Percentiles rank a stretch among this genome's conserved stretches.
Conservation (phyloP, 169 alveolate species). For the Plasmodium sp. region DNA sequence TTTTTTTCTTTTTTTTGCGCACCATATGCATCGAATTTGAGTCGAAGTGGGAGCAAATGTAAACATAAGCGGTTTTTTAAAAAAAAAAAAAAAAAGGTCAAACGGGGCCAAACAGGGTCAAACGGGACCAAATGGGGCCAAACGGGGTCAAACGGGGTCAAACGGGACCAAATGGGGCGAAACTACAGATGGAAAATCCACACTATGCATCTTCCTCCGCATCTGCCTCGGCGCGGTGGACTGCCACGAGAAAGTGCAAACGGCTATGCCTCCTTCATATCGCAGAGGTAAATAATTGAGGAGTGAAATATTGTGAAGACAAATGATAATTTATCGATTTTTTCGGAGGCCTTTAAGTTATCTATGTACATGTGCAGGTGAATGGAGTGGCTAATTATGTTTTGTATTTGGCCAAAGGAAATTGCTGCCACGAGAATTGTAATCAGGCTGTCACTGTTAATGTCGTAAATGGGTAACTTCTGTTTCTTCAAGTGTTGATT, state of each 20-base stretch:
- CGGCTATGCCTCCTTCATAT: constrained; percentile 19
- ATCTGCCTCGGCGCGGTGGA: neutral
- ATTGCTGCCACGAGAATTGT: constrained; percentile 48
- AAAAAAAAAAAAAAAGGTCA: neutral
- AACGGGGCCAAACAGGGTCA: too few species aligned
- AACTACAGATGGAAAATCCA: neutral
- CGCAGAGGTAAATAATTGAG: constrained; percentile 71
- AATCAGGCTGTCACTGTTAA: constrained; percentile 67
- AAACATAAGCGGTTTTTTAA: neutral
- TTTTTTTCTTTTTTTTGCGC: neutral
- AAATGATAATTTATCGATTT: constrained; percentile 74
- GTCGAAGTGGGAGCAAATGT: neutral
- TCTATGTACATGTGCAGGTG: constrained; percentile 75
- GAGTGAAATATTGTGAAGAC: constrained; percentile 72
- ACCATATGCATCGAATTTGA: neutral
- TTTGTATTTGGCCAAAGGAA: constrained; percentile 52
- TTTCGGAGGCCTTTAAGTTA: constrained; percentile 58
- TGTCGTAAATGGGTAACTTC: constrained; percentile 36
- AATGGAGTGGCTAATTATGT: constrained; percentile 64
- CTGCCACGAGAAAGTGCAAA: neutral
- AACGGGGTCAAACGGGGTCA: neutral
- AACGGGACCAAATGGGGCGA: neutral
- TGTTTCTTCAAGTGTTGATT: constrained; percentile 29
- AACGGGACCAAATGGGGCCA: too few species aligned
- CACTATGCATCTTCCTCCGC: neutral